phyloP scores from a whole-genome alignment of 345 rosid species.

The Toxicodendron radicans region DNA sequence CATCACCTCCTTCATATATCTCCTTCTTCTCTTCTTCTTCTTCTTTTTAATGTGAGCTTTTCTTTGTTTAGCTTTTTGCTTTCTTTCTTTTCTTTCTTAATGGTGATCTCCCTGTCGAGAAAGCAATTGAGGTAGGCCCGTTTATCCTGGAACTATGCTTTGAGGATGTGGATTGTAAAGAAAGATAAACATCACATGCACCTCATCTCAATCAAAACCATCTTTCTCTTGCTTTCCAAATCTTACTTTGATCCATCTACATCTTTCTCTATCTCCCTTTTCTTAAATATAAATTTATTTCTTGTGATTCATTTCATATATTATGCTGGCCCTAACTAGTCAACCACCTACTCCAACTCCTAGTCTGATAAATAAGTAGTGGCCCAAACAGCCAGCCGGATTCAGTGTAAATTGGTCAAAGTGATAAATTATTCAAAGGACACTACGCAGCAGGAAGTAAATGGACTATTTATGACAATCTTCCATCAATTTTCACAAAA shows the following conservation, averaged over 20 bases:
- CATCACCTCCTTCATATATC: conserved; percentile 42
- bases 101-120: conserved; percentile 36
- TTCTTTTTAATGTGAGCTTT: conserved; percentile 23
- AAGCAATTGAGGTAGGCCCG: conserved; percentile 42
- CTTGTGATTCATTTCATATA: too few species aligned
- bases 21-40: conserved; percentile 19
- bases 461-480: neutral
- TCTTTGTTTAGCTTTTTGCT: conserved; percentile 9
- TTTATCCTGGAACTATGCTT: conserved; percentile 32
- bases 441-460: neutral
- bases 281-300: neutral
- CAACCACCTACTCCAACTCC: neutral
- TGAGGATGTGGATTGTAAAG: conserved; percentile 44
- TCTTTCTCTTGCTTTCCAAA: conserved; percentile 5
- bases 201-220: conserved; percentile 25
- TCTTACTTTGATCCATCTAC: conserved; percentile 5
- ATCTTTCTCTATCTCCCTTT: neutral
- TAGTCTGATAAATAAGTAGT: conserved; percentile 1
- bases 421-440: neutral
- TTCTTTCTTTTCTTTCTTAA: conserved; percentile 9
- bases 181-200: conserved; percentile 47
- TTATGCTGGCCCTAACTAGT: neutral
- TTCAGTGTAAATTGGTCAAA: conserved; percentile 3
- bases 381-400: conserved; percentile 6
- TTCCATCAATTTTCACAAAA: neutral